Percentiles rank a stretch among this genome's conserved stretches.
These are phyloP conservation scores for Priceomyces melissophilus DNA, from an alignment of 805 yeast genomes.

Conservation along the genomic window DNA sequence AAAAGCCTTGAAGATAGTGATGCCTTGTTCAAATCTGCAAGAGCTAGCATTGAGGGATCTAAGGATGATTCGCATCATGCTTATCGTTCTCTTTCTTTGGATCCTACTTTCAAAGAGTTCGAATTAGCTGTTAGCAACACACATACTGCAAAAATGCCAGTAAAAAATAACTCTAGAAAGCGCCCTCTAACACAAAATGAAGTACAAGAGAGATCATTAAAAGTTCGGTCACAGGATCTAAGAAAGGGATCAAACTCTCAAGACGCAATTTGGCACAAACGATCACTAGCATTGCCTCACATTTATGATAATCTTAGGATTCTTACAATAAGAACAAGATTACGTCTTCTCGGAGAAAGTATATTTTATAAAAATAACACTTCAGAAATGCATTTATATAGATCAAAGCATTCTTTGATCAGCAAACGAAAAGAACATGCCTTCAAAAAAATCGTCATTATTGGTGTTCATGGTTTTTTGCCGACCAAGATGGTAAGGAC, in stretches of 20 bases:
- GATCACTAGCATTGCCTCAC: constrained; percentile 16
- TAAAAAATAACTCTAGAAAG: constrained; percentile 25
- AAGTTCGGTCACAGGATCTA: constrained; percentile 1
- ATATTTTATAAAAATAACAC: constrained; percentile 17
- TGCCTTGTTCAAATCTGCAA: constrained; percentile 27
- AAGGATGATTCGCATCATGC: constrained; percentile 35
- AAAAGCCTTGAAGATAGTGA: constrained; percentile 18
- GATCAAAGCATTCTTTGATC: constrained; percentile 7
- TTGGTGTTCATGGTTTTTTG: constrained; percentile 38
- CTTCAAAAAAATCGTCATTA: constrained; percentile 24
- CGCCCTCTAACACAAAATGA: constrained; percentile 35
- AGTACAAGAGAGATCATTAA: constrained; percentile 26
- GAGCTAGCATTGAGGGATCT: constrained; percentile 28
- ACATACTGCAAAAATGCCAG: constrained; percentile 30
- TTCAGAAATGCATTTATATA: constrained; percentile 27
- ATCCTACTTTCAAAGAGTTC: constrained; percentile 10
- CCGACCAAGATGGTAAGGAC: constrained; percentile 38
- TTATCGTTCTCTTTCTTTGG: constrained; percentile 14
- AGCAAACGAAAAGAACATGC: constrained; percentile 7
- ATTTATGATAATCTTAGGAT: constrained; percentile 21
- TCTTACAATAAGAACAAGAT: constrained; percentile 20
- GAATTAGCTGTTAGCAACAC: constrained; percentile 37
- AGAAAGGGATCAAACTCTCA: constrained; percentile 3
- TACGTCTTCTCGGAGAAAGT: constrained; percentile 21
- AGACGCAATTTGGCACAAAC: background rate